Percentiles rank a stretch among this genome's conserved stretches.
Evolutionary conservation across 1,284 basidiomycete species (phyloP).

Genomic region (Ustilago nuda): DNA sequence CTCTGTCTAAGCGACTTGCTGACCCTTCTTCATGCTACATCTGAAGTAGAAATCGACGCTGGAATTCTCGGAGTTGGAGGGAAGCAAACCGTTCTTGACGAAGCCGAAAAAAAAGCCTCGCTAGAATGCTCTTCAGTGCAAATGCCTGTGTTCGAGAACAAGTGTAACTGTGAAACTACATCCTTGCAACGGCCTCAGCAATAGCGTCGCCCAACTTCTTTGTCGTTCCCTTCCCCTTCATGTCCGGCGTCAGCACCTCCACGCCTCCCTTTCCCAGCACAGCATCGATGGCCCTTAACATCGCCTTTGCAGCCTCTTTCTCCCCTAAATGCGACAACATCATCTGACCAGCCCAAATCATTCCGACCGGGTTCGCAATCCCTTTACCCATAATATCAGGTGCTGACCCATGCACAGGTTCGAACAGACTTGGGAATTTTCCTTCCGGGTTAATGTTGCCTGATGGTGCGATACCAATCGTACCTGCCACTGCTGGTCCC

Average conservation of each 20-base stretch:
- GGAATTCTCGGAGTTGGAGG: too few species aligned
- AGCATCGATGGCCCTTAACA: slow-evolving; percentile 73
- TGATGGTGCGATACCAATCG: slow-evolving; percentile 75
- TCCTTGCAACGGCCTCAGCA: slow-evolving; percentile 25
- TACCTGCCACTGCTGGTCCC: slow-evolving; percentile 74
- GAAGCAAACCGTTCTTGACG: not conserved
- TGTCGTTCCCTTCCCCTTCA: slow-evolving; percentile 47
- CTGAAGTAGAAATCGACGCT: not conserved
- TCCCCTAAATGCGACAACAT: slow-evolving; percentile 74
- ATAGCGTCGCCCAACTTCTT: slow-evolving; percentile 46
- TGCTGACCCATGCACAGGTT: slow-evolving; percentile 69
- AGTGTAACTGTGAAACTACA: slow-evolving; percentile 1
- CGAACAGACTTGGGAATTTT: slow-evolving; percentile 71
- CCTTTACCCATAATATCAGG: slow-evolving; percentile 45
- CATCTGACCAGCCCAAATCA: slow-evolving; percentile 76
- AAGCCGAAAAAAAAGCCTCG: not conserved
- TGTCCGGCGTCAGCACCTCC: slow-evolving; percentile 40
- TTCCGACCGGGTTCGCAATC: slow-evolving; percentile 70
- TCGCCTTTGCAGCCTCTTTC: slow-evolving; percentile 72
- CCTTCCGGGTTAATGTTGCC: slow-evolving; percentile 74
- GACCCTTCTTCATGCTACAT: not conserved
- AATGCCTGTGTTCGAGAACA: not conserved
- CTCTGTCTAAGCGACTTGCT: slow-evolving; percentile 9
- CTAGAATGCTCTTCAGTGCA: not conserved
- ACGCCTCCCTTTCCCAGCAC: slow-evolving; percentile 51